Percentiles rank a stretch among this genome's conserved stretches.
Evolutionary conservation across 139 green algal species (phyloP).

Genomic region (Tetradesmus lagerheimii): DNA sequence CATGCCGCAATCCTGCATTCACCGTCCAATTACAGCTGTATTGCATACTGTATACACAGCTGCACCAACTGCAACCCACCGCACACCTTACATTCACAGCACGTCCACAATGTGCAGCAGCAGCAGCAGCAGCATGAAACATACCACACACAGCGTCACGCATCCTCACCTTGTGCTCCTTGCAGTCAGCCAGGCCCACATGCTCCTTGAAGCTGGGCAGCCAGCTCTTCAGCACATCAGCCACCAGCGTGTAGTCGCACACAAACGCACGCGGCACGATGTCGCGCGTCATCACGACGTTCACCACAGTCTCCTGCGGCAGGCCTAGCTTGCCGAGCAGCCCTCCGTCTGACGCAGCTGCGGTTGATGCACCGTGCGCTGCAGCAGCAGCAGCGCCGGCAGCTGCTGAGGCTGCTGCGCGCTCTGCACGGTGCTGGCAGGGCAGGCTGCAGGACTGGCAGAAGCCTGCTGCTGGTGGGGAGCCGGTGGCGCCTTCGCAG

Average conservation of each 20-base stretch:
- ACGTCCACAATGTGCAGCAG: background rate
- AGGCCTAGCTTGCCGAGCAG: slow-evolving; percentile 58
- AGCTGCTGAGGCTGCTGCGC: background rate
- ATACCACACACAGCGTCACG: background rate
- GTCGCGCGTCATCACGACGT: slow-evolving; percentile 96
- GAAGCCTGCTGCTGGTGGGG: background rate
- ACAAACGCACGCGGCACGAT: slow-evolving; percentile 98
- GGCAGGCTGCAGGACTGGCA: slow-evolving; percentile 28
- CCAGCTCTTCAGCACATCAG: slow-evolving; percentile 63
- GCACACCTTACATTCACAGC: too few relatives aligned
- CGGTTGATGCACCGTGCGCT: background rate
- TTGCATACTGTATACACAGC: too few relatives aligned
- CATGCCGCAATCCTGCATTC: too few relatives aligned
- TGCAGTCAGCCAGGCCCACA: slow-evolving; percentile 67
- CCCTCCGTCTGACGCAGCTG: background rate
- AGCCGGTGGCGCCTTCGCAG: slow-evolving; percentile 73
- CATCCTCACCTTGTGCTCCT: slow-evolving; percentile 51
- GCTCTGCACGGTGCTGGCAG: background rate
- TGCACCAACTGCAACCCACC: too few relatives aligned
- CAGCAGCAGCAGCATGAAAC: background rate
- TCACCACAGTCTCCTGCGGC: slow-evolving; percentile 71
- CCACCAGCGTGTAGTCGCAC: slow-evolving; percentile 95
- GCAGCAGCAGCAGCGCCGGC: background rate
- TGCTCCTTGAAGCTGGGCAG: slow-evolving; percentile 84
- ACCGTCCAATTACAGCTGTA: too few relatives aligned